Base-by-base conservation (phyloP, 306 rosid species). In the Cajanus cajan region DNA sequence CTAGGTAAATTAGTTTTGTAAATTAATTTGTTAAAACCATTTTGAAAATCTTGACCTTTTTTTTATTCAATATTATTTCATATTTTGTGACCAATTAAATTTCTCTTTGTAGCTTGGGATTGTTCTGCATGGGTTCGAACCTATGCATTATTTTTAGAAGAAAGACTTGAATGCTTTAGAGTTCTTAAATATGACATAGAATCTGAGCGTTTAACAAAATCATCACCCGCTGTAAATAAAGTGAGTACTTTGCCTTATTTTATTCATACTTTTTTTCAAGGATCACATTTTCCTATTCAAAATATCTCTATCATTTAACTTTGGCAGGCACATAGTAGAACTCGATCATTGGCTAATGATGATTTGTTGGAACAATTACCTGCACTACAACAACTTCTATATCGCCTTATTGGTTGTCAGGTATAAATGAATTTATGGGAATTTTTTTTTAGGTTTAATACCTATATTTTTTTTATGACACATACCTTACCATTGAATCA, bases 51-150 rank as follows among this genome's bases (percentile, higher is more conserved):
- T 15, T 31, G 7, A 36, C 25, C 52, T 5, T 65, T 59, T 58
- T 59, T 18, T 50, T 64, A 51, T 55, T 61, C 74, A 31, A 51
- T 39, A 44, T 28, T 36, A 44, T n/a, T 16, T 22, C 75, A 74
- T 28, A 28, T 83, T 66, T 81, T 57, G 59, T 83, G 48, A 82
- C 84, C 33, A 82, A 78, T 71, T 62, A 65, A 45, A 47, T 73
- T 68, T 78, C 62, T 51, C 37, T 69, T 5, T 86, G 90, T 83
- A 96, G 99, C 99, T 76, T 96, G 99, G 99, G 99, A 96, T 85
- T 96, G 97, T 76, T 96, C 99, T 47, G 97, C 98, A 22, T 96
- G 99, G 99, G 93, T 91, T 77, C 82, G 99, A 78, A 88, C 94
- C 44, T 96, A 96, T 74, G 98, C 99, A 22, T 84, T 93, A 47